phyloP scores from a whole-genome alignment of 192 early-diverging fungal genomes.

The Jimgerdemannia lactiflua region DNA sequence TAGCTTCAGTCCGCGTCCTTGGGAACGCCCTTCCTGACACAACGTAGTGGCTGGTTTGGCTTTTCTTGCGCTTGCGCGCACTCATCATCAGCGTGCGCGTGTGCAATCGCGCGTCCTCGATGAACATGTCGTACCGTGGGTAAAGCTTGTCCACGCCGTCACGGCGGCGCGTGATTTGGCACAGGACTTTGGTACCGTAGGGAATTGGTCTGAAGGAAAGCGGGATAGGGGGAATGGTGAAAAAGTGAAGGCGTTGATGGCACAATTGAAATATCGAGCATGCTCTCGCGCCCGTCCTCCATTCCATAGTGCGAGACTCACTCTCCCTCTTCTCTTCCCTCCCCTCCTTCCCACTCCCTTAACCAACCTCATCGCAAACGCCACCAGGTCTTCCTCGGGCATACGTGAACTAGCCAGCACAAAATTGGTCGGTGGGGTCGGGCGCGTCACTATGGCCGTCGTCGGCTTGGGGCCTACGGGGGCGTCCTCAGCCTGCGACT shows the following conservation, averaged over 20 bases:
- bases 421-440: slow-evolving; percentile 7
- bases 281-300: background rate
- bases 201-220: slow-evolving; percentile 58
- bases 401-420: background rate
- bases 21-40: slow-evolving; percentile 33
- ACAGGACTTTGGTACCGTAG: slow-evolving; percentile 61
- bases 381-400: slow-evolving; percentile 7
- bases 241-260: background rate
- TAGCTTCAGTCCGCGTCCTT: background rate
- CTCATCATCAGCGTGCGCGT: slow-evolving; percentile 55
- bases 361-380: slow-evolving; percentile 12
- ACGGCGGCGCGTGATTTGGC: slow-evolving; percentile 60
- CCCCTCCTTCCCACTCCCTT: background rate
- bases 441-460: slow-evolving; percentile 10
- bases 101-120: slow-evolving; percentile 53
- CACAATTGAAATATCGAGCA: no score
- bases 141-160: slow-evolving; percentile 62
- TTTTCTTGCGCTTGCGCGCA: slow-evolving; percentile 68
- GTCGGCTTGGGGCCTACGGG: slow-evolving; percentile 1
- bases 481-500: slow-evolving; percentile 3
- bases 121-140: slow-evolving; percentile 67
- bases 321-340: no score
- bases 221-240: background rate
- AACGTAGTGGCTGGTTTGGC: slow-evolving; percentile 59
- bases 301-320: background rate